Evolutionary conservation across 2,329 filamentous ascomycete genomes (phyloP), one percentile per base, ranked within the genome.

Genomic region (Pseudogymnoascus sp.): DNA sequence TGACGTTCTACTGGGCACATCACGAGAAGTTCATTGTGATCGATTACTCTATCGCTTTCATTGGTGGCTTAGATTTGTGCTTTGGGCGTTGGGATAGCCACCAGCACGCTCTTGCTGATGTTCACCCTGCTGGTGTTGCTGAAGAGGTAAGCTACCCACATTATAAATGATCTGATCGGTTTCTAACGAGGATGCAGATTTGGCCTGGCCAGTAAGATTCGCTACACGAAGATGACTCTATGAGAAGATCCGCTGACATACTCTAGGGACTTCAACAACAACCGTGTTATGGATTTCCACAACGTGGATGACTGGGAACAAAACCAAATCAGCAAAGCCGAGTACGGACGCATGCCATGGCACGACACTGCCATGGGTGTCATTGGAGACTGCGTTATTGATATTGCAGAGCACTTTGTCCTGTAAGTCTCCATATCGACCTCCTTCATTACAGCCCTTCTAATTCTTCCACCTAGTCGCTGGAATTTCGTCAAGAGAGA

Each of bases 401-500:
- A 97, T 70, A 94, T 99, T 67, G 92, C 92, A 0, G 92, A 97
- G 74, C 92, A 97, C 72, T 99, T 97, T 68, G 86, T 96, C 7
- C 77, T 97, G 50, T 43, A 43, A 43, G 39, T 25, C 6, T 20
- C 18, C 8, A 20, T 41, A 2, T 8, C 39, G 14, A 43, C 11
- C 20, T 20, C 20, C 3, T 8, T 43, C 20, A 14, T 43, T 43
- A 25, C 2, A 2, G 11, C 20, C 12, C 6, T 43, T 43, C 39
- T 43, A 43, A 43, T 12, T 8, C 12, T 14, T 43, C 9, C 20
- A 25, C 39, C 1, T 20, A 43, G 39, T 32, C 85, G 94, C 34
- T 97, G 93, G 94, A 97, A 99, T 71, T 96, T 96, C 69, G 81
- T 93, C 75, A 97, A 97, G 76, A 85, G 93, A 35, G 93, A 97